Percentiles rank a stretch among this genome's conserved stretches.
Conservation (phyloP, 192 early-diverging fungal genomes). For the Helicostylum pulchrum region DNA sequence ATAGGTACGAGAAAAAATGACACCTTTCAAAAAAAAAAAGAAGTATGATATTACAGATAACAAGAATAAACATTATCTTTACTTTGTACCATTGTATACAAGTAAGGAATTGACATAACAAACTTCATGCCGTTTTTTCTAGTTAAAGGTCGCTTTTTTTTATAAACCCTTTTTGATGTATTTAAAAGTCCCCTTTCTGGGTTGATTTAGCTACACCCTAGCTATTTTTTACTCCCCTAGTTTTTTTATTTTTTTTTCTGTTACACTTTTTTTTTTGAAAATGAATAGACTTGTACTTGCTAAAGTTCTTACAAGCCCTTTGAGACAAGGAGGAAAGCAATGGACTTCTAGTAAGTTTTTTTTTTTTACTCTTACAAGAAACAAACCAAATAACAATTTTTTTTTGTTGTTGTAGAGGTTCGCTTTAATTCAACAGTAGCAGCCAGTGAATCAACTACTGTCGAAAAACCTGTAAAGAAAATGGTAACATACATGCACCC, state of each 20-base stretch:
- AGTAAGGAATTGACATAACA: no score
- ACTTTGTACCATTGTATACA: no score
- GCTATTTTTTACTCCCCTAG: not conserved
- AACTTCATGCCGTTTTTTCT: no score
- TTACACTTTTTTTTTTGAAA: not conserved
- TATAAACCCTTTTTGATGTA: no score
- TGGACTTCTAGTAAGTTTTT: not conserved
- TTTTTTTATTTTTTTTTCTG: slow-evolving; percentile 4
- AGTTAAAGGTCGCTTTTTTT: no score
- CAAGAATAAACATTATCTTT: no score
- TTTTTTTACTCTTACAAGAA: no score
- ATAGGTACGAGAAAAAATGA: no score
- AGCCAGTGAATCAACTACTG: not conserved
- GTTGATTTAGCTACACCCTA: slow-evolving; percentile 1
- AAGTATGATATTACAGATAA: no score
- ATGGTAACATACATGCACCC: slow-evolving; percentile 13
- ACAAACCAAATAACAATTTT: no score
- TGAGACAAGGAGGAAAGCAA: slow-evolving; percentile 8
- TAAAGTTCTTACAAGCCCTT: not conserved
- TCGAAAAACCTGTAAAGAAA: not conserved
- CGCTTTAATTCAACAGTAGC: not conserved
- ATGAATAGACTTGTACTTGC: slow-evolving; percentile 8
- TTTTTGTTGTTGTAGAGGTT: not conserved
- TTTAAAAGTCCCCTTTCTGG: no score
- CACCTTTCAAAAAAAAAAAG: no score